These are phyloP conservation scores for Verticillium alfalfae DNA, from an alignment of 2,329 filamentous ascomycete species.

Conservation along the genomic window DNA sequence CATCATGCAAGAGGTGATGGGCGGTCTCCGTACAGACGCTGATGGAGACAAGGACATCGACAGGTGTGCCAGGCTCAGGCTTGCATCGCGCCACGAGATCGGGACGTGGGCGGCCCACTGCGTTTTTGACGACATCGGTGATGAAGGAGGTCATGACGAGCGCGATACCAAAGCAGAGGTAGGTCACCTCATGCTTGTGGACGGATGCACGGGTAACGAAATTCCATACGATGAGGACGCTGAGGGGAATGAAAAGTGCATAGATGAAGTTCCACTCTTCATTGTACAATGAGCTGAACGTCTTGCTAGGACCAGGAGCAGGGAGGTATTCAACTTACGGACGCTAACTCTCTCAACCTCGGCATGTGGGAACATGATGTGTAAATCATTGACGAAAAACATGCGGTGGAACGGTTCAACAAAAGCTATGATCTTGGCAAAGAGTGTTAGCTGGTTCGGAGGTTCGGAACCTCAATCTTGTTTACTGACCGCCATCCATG, in stretches of 20 bases:
- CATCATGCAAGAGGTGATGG: constrained; percentile 69
- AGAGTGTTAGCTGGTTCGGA: not conserved
- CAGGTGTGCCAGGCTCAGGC: constrained; percentile 47
- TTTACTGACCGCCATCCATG: constrained; percentile 54
- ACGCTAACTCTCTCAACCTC: constrained; percentile 78
- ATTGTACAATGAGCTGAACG: constrained; percentile 25
- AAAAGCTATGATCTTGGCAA: constrained; percentile 55
- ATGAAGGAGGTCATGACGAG: constrained; percentile 74
- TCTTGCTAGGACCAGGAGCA: not conserved
- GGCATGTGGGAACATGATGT: constrained; percentile 83
- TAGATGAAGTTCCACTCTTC: constrained; percentile 68
- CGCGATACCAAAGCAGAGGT: constrained; percentile 74
- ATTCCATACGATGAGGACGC: constrained; percentile 62
- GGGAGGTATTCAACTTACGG: constrained; percentile 38
- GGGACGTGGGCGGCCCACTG: constrained; percentile 67
- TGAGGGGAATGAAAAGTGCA: constrained; percentile 65
- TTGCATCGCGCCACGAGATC: constrained; percentile 71
- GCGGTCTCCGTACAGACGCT: constrained; percentile 68
- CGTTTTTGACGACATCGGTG: constrained; percentile 88
- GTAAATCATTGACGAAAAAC: constrained; percentile 81
- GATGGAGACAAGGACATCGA: constrained; percentile 52
- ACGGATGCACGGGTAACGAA: constrained; percentile 52
- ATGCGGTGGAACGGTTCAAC: constrained; percentile 88
- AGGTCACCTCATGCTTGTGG: constrained; percentile 80
- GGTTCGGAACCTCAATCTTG: not conserved